phyloP scores from a whole-genome alignment of 306 rosid species.

The Ziziphus jujuba region DNA sequence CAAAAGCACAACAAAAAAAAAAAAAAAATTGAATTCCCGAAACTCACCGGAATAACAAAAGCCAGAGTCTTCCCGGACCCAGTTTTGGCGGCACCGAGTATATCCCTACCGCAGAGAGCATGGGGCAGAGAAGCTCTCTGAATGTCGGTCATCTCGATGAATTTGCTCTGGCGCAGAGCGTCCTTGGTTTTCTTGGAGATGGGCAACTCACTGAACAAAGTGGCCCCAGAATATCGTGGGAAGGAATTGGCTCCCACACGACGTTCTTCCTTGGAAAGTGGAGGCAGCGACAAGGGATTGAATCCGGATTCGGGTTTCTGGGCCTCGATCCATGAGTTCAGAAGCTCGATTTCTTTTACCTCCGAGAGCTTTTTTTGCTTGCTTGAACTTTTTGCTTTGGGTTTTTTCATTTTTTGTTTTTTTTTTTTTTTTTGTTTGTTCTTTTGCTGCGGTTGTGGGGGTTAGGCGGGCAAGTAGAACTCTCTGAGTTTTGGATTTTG shows the following conservation, averaged over 20 bases:
- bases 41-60: slow-evolving; percentile 80
- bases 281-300: slow-evolving; percentile 59
- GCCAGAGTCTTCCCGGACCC: slow-evolving; percentile 95
- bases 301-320: slow-evolving; percentile 61
- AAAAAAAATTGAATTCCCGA: slow-evolving; percentile 14
- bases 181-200: slow-evolving; percentile 63
- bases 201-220: slow-evolving; percentile 60
- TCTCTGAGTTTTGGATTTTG: no score
- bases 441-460: no score
- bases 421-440: no score
- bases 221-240: slow-evolving; percentile 68
- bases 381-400: slow-evolving; percentile 47
- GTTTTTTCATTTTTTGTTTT: slow-evolving; percentile 51
- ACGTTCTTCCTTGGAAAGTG: slow-evolving; percentile 30
- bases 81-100: slow-evolving; percentile 92
- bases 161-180: slow-evolving; percentile 44
- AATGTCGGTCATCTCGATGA: slow-evolving; percentile 68
- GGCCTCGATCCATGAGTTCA: slow-evolving; percentile 53
- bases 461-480: background rate
- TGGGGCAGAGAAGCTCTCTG: slow-evolving; percentile 91
- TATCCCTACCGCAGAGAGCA: slow-evolving; percentile 71
- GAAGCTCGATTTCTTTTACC: slow-evolving; percentile 42
- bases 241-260: slow-evolving; percentile 26
- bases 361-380: slow-evolving; percentile 48
- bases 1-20: no score